Base-by-base conservation (phyloP, 2,329 filamentous ascomycete species). In the Graphilbum sp. region DNA sequence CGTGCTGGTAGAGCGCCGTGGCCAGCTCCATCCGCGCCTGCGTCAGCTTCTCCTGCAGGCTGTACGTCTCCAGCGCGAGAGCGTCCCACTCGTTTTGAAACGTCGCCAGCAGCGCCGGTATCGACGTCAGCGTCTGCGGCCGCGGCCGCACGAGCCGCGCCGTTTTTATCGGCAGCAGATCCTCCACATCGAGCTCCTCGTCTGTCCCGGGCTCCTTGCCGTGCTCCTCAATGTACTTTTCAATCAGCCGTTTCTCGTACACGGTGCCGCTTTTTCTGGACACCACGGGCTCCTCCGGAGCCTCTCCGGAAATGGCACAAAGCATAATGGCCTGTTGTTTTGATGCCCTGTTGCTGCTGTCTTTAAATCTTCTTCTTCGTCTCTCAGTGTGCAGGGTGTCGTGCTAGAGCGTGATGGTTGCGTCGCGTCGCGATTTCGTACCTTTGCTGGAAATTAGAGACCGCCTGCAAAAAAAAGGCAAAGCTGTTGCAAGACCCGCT, bases 51-150 rank as follows among this genome's bases (percentile, higher is more conserved):
- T 95, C 83, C 61, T 83, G 80, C 43, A 96, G 64, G 48, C 84
- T 90, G 57, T 86, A 95, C 36, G 85, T 83, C 62, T 98, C 90
- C 27, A 96, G 66, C 12, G 88, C 84, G 33, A 95, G 64, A 9
- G 87, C 79, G 56, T 98, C 90, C 90, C 90, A 98, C 67, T 98
- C 90, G 57, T 93, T 93, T 58, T 98, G 90, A 58, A 98, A 96
- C 30, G 87, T 81, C 36, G 84, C 81, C 40, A 98, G 79, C 40
- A 98, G 73, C 16, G 90, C 86, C 18, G 90, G 90, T 53, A 98
- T 94, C 29, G 90, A 98, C 39, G 90, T 96, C 51, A 96, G 75
- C 25, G 85, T 87, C 24, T 90, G 88, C 41, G 90, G 87, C 52
- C 90, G 75, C 36, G 90, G 88, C 50, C 82, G 81, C 44, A 95